Evolutionary conservation across 31 red algal species (phyloP).

Genomic region (Odonthalia washingtoniensis): DNA sequence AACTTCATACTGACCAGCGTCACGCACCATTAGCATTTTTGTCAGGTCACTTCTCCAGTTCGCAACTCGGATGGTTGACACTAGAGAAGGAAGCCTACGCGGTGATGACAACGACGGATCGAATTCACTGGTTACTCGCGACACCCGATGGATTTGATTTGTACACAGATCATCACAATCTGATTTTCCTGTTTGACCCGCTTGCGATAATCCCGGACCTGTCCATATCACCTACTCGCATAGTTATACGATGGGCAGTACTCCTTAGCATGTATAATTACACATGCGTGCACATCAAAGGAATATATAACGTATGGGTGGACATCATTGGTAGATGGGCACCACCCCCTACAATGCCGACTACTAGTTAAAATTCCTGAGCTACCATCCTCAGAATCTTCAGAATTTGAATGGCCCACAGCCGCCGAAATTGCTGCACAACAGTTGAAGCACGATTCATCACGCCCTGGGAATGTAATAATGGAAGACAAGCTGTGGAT

Average conservation of each 20-base stretch:
- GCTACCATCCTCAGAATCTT: neutral
- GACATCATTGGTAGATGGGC: neutral
- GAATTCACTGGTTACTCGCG: constrained; percentile 2
- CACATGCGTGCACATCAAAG: constrained; percentile 12
- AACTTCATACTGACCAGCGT: neutral
- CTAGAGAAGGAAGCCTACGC: no score
- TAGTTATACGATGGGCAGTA: neutral
- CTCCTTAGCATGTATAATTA: neutral
- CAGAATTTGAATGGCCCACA: neutral
- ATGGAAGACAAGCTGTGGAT: neutral
- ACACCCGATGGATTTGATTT: neutral
- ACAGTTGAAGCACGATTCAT: neutral
- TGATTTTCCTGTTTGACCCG: constrained; percentile 23
- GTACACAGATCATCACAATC: constrained; percentile 19
- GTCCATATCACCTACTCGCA: neutral
- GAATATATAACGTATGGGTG: neutral
- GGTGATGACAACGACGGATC: neutral
- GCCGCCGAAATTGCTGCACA: neutral
- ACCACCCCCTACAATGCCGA: neutral
- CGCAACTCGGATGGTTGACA: neutral
- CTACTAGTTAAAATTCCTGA: neutral
- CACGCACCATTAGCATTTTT: neutral
- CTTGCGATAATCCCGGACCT: neutral
- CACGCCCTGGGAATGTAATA: neutral
- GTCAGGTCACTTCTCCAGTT: neutral